Conservation (phyloP, 2,329 filamentous ascomycete genomes). For the Epichloe amarillans region DNA sequence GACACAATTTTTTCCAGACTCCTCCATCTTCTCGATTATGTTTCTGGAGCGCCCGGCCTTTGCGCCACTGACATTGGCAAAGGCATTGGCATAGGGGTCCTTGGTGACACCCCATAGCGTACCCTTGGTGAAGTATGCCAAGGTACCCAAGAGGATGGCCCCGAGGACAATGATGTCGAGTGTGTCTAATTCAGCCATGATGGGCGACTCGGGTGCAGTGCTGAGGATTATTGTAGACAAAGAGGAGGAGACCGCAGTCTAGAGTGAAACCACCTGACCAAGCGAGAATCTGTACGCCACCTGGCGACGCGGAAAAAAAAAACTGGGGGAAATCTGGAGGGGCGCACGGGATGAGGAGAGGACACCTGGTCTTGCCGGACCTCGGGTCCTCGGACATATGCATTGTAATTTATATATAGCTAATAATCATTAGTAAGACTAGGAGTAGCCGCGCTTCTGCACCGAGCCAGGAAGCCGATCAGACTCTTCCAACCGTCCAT, state of each 20-base stretch:
- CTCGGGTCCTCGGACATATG: no score
- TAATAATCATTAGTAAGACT: no score
- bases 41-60: conserved; percentile 81
- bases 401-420: no score
- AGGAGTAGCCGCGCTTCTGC: no score
- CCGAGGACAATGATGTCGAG: conserved; percentile 87
- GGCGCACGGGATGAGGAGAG: neutral
- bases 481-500: no score
- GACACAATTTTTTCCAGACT: conserved; percentile 91
- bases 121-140: conserved; percentile 97
- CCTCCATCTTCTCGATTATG: conserved; percentile 91
- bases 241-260: neutral
- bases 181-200: conserved; percentile 91
- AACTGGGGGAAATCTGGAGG: conserved; percentile 1
- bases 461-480: no score
- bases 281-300: neutral
- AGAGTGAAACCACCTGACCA: neutral
- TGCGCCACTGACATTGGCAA: conserved; percentile 53
- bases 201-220: neutral
- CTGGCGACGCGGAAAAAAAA: neutral
- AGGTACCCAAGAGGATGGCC: conserved; percentile 69
- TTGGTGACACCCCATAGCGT: conserved; percentile 82
- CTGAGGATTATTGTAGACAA: neutral
- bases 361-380: neutral
- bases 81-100: conserved; percentile 72